Base-by-base conservation (phyloP, 768 basidiomycete genomes). In the Leccinum incarnatum region DNA sequence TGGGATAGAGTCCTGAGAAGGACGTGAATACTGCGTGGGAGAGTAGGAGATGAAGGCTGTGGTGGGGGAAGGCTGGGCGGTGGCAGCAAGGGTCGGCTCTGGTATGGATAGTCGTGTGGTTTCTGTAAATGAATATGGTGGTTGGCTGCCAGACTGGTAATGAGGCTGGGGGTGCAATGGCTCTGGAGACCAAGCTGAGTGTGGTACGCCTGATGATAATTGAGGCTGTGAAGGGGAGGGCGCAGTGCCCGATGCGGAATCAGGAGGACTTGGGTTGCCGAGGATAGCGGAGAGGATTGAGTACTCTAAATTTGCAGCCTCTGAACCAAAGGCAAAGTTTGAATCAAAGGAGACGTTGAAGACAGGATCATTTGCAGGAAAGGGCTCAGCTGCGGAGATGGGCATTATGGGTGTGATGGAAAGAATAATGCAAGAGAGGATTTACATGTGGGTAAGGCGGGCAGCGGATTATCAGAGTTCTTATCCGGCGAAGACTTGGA, bases 281-380 rank as follows among this genome's bases (percentile, higher is more conserved):
- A 98, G 81, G 69, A 98, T 95, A 23, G 89, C 85, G 50, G 91
- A 93, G 6, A 98, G 84, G 64, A 97, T 96, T 51, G 93, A 93
- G 74, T 97, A 98, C 70, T 98, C 96, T 61, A 93, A 79, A 70
- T 95, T 95, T 23, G 93, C 94, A 9, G 91, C 93, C 71, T 95
- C 91, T 48, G 92, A 93, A 53, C 88, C 90, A 73, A 95, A 94
- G 12, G 84, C 66, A 72, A 74, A 81, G 66, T 77, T 77, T 52
- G 87, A 78, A 69, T 88, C 83, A 68, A 88, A 87, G 14, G 83
- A 64, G 15, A 81, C 72, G 60, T 82, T 78, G 69, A 87, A 84
- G 61, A 92, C 76, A 8, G 84, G 77, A 60, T 91, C 87, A 53
- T 65, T 69, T 55, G 74, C 73, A 55, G 82, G 77, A 68, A 83